Base-by-base conservation (phyloP, 1,284 basidiomycete genomes). In the Bjerkandera adusta region DNA sequence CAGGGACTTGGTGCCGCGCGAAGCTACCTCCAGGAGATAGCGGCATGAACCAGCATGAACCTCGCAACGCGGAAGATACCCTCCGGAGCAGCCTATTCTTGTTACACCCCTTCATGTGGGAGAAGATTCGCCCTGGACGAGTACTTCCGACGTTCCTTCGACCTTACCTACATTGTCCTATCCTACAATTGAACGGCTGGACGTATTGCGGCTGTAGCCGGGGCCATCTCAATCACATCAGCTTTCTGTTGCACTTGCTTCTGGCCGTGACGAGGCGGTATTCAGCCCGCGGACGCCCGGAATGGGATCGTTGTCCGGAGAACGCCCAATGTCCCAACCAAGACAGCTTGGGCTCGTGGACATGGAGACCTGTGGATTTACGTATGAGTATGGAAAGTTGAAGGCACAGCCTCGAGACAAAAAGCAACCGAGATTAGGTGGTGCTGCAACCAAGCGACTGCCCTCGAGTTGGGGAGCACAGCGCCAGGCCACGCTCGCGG, bases 1-100 rank as follows among this genome's bases (percentile, higher is more conserved):
- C 77, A 83, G 59, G 81, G 75, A 22, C 51, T 75, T 34, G 55
- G 57, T 25, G 61, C 51, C 1, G 72, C 70, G 4, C 59, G 53
- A 13, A 51, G 50, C 2, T 69, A 73, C 52, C 63, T 72, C 18
- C 34, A 50, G n/a, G 43, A 44, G 4, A 18, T 45, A 26, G 24
- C 22, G 4, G 22, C 5, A 37, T 21, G 30, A 21, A 30, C n/a
- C n/a, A n/a, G n/a, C n/a, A n/a, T n/a, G n/a, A n/a, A n/a, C n/a
- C n/a, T n/a, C n/a, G n/a, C n/a, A n/a, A n/a, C n/a, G n/a, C n/a
- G n/a, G n/a, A n/a, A n/a, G n/a, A n/a, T n/a, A n/a, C n/a, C n/a
- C n/a, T n/a, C n/a, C n/a, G n/a, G n/a, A n/a, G n/a, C n/a, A n/a
- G n/a, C n/a, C 36, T 25, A 38, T 6, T 38, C 22, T 25, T 30